Evolutionary conservation across 192 early-diverging fungal genomes (phyloP).

Genomic region (Linderina pennispora): DNA sequence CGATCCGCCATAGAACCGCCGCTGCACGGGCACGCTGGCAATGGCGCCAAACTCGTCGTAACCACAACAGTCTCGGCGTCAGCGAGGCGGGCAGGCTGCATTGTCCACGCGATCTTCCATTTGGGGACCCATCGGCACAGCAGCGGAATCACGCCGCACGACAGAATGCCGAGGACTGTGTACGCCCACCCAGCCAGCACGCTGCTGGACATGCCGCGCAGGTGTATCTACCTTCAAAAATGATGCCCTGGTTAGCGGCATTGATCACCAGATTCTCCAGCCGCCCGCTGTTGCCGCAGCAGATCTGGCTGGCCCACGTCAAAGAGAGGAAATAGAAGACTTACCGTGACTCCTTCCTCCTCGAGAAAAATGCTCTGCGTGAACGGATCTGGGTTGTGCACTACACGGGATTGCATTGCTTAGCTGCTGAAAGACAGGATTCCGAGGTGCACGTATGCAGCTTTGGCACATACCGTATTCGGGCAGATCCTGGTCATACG

Average conservation of each 20-base stretch:
- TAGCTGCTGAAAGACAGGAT: background rate
- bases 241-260: no score
- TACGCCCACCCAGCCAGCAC: conserved; percentile 51
- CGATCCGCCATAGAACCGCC: conserved; percentile 58
- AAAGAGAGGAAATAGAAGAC: conserved; percentile 4
- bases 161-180: conserved; percentile 55
- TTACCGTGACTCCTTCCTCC: conserved; percentile 62
- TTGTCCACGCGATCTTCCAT: conserved; percentile 66
- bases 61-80: conserved; percentile 68
- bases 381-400: conserved; percentile 34
- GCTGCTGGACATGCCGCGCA: conserved; percentile 60
- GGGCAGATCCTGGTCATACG: conserved; percentile 43
- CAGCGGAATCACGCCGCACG: conserved; percentile 67
- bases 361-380: conserved; percentile 53
- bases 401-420: conserved; percentile 1
- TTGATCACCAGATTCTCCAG: no score
- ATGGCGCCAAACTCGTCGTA: conserved; percentile 62
- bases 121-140: conserved; percentile 81
- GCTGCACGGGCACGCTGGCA: conserved; percentile 47
- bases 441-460: background rate
- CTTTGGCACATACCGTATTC: conserved; percentile 24
- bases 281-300: no score
- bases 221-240: conserved; percentile 12
- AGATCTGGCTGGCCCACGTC: no score
- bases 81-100: conserved; percentile 54